These are phyloP conservation scores for Russula earlei DNA, from an alignment of 768 basidiomycete species.

Conservation along the genomic window DNA sequence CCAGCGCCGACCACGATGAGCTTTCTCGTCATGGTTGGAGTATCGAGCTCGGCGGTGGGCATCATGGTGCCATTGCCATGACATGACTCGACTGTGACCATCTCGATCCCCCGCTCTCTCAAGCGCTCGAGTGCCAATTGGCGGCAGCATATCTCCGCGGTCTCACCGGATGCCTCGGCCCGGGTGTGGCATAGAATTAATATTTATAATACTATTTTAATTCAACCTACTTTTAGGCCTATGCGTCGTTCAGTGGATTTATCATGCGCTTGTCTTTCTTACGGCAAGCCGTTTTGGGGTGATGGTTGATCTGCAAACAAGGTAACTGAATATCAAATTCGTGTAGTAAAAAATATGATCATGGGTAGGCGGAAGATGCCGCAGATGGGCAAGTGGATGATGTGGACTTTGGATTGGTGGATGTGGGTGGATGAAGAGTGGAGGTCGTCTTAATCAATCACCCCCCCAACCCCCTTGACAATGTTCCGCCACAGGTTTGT, in stretches of 20 bases:
- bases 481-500: slow-evolving; percentile 21
- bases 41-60: background rate
- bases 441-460: background rate
- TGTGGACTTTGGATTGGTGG: no score
- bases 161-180: background rate
- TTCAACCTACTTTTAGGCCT: background rate
- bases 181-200: no score
- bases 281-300: no score
- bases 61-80: background rate
- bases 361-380: no score
- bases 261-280: no score
- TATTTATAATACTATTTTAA: background rate
- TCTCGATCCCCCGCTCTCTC: background rate
- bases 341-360: no score
- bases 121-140: background rate
- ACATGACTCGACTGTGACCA: background rate
- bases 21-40: slow-evolving; percentile 24
- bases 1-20: slow-evolving; percentile 80
- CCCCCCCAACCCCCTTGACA: no score
- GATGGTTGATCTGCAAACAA: no score
- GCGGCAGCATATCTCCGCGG: background rate
- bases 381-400: no score
- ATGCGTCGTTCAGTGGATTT: no score
- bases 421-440: no score
- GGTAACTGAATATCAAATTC: no score